Base-by-base conservation (phyloP, 805 yeast genomes). In the Clavispora santaluciae region DNA sequence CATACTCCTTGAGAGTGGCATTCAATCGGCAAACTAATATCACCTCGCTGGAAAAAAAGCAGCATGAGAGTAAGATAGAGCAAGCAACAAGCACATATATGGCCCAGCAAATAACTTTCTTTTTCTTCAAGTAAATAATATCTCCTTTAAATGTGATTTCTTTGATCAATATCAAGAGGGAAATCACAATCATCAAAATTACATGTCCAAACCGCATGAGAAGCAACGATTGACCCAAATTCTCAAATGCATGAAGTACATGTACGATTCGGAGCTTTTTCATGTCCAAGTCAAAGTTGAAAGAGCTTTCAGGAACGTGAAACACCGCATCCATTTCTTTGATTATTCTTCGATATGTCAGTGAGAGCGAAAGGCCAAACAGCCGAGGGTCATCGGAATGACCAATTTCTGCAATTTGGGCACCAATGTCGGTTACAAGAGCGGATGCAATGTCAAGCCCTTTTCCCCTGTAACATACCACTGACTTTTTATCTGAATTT, bases 391-490 rank as follows among this genome's bases (percentile, higher is more conserved):
- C 64, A 5, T 70, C 64, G 41, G 64, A 53, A 36, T 61, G 60
- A 4, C 78, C 66, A 20, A 70, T 54, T 20, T 55, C 53, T 8
- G 70, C 73, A 30, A 74, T 56, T 46, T 72, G 78, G 2, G 58
- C 59, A 4, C 78, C 79, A 10, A 79, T 64, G 55, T 78, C 83
- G 41, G 70, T 63, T 9, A 76, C 62, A 12, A 76, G 56, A 11
- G 72, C 70, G 6, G 75, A 61, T 7, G 73, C 56, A 12, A 76
- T 49, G 51, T 78, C 81, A 41, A 75, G 54, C 1, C 79, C 80
- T 37, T 58, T 53, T 37, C 69, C 64, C 8, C 49, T 52, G 46
- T 62, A 53, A 46, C 79, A 50, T 45, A 55, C 36, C 38, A 49
- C 33, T 22, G 36, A 17, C 35, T 47, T 42, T 12, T 53, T 42